Percentiles rank a stretch among this genome's conserved stretches.
Conservation (phyloP, 2,329 filamentous ascomycete species). For the Fusarium mangiferae region DNA sequence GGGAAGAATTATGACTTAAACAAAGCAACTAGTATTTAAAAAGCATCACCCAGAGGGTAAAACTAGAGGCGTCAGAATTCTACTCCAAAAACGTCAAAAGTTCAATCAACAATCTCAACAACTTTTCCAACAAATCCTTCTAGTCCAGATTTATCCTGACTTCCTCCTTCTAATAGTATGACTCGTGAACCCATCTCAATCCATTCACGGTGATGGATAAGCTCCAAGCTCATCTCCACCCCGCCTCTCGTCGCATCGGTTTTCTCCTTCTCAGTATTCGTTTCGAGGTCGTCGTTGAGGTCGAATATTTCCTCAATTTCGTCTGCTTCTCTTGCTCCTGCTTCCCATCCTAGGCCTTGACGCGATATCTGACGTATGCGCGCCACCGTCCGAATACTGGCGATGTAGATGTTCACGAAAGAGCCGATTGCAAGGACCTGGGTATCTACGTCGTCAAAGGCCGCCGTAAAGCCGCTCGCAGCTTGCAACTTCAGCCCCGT, state of each 20-base stretch:
- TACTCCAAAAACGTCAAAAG: conserved; percentile 15
- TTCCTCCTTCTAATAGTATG: conserved; percentile 77
- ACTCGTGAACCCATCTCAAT: conserved; percentile 77
- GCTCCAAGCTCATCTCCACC: conserved; percentile 72
- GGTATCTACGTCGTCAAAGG: conserved; percentile 73
- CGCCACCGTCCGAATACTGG: conserved; percentile 85
- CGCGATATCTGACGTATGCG: conserved; percentile 70
- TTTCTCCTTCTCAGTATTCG: conserved; percentile 43
- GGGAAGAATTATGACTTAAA: neutral
- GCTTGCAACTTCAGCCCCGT: conserved; percentile 69
- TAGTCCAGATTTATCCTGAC: conserved; percentile 72
- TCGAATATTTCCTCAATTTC: conserved; percentile 67
- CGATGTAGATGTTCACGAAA: conserved; percentile 84
- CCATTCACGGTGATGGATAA: conserved; percentile 77
- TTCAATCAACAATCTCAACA: conserved; percentile 67
- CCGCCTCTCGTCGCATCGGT: conserved; percentile 39
- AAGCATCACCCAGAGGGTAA: conserved; percentile 1
- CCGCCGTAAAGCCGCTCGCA: conserved; percentile 75
- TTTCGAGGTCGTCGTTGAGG: conserved; percentile 60
- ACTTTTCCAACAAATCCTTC: conserved; percentile 79
- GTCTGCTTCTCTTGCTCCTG: conserved; percentile 47
- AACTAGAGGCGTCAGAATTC: conserved; percentile 3
- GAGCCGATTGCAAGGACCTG: conserved; percentile 72
- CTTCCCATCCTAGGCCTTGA: conserved; percentile 38
- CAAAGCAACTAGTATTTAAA: conserved; percentile 1